These are phyloP conservation scores for Termitomyces sp. DNA, from an alignment of 768 basidiomycete genomes.

Conservation along the genomic window DNA sequence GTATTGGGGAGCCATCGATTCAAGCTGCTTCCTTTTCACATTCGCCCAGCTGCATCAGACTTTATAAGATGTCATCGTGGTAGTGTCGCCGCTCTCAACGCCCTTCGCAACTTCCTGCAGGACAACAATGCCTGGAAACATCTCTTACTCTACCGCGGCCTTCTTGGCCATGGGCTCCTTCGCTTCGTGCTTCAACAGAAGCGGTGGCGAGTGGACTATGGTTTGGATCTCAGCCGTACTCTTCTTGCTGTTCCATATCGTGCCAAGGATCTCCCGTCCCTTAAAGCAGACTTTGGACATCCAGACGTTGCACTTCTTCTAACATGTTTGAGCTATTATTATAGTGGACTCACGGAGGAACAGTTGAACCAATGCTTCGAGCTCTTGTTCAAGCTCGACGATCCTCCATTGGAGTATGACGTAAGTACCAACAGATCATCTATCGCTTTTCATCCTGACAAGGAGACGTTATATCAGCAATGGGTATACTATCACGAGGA, in stretches of 20 bases:
- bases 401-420: constrained; percentile 35
- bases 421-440: background rate
- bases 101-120: background rate
- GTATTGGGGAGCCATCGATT: constrained; percentile 17
- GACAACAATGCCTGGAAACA: constrained; percentile 23
- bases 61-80: constrained; percentile 18
- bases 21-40: constrained; percentile 10
- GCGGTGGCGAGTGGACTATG: constrained; percentile 50
- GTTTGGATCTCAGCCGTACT: constrained; percentile 34
- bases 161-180: constrained; percentile 36
- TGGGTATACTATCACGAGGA: constrained; percentile 3
- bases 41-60: constrained; percentile 14
- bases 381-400: constrained; percentile 31
- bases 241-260: constrained; percentile 47
- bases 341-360: constrained; percentile 32
- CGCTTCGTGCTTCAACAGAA: constrained; percentile 27
- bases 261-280: constrained; percentile 45
- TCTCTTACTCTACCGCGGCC: constrained; percentile 39
- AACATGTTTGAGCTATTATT: constrained; percentile 46
- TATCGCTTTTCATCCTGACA: background rate
- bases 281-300: constrained; percentile 45
- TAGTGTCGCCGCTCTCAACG: background rate
- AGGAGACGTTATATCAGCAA: background rate
- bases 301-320: constrained; percentile 41
- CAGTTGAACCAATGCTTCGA: constrained; percentile 34